Evolutionary conservation across 2,329 filamentous ascomycete species (phyloP).

Genomic region (Exophiala bonariae): DNA sequence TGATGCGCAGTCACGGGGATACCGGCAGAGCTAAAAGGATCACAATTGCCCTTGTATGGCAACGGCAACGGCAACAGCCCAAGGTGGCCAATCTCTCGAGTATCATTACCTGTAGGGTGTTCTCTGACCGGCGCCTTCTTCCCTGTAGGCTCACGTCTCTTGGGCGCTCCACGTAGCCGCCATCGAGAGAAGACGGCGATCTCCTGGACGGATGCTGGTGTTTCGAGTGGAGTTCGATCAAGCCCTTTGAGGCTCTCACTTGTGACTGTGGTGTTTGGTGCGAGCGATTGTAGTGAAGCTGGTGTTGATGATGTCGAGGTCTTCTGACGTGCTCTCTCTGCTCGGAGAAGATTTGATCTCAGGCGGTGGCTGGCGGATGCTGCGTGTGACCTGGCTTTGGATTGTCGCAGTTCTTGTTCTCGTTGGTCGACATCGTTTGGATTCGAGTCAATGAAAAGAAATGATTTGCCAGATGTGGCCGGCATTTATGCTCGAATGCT

Average conservation of each 20-base stretch:
- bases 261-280: too few species aligned
- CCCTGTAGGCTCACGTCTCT: not conserved
- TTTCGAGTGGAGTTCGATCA: not conserved
- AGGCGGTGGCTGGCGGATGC: not conserved
- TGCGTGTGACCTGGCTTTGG: not conserved
- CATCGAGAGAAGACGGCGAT: not conserved
- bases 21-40: not conserved
- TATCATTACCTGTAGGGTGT: not conserved
- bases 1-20: not conserved
- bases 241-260: not conserved
- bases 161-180: not conserved
- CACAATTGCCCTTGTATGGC: not conserved
- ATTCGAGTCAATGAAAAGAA: not conserved
- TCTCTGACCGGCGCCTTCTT: not conserved
- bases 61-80: not conserved
- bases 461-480: not conserved
- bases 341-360: not conserved
- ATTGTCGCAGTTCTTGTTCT: not conserved
- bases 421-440: not conserved
- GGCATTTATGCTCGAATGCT: too few species aligned
- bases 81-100: not conserved
- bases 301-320: not conserved
- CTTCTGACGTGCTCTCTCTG: not conserved
- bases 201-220: not conserved
- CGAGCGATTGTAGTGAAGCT: not conserved